Conservation (phyloP, 139 green algal genomes). For the Zygnema cylindricum region DNA sequence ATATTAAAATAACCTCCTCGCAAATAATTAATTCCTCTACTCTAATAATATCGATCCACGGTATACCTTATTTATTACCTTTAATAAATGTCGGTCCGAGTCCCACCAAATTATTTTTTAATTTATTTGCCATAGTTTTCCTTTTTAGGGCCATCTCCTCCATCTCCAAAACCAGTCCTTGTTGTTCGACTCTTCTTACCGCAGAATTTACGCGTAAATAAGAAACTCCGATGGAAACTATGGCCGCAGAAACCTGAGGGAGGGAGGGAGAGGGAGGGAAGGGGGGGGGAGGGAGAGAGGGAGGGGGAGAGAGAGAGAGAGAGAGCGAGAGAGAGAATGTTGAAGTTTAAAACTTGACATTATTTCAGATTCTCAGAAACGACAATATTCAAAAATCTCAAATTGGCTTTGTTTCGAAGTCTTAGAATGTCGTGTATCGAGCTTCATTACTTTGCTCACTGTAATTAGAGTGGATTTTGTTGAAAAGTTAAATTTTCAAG, state of each 20-base stretch:
- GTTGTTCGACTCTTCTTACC: background rate
- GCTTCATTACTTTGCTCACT: background rate
- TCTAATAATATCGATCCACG: background rate
- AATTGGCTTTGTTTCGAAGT: background rate
- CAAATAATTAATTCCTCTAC: background rate
- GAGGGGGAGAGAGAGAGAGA: background rate
- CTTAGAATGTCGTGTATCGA: background rate
- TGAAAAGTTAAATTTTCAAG: background rate
- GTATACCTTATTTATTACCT: background rate
- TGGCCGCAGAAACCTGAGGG: background rate
- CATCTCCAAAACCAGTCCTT: background rate
- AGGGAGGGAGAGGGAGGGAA: background rate
- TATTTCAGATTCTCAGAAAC: slow-evolving; percentile 6
- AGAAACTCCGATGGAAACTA: background rate
- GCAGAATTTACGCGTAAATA: background rate
- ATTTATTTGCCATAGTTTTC: background rate
- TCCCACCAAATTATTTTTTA: slow-evolving; percentile 26
- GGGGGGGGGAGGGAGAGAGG: background rate
- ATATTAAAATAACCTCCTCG: no score
- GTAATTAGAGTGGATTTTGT: background rate
- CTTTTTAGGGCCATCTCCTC: background rate
- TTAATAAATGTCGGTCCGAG: slow-evolving; percentile 58
- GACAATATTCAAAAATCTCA: slow-evolving; percentile 33
- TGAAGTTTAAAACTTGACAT: background rate
- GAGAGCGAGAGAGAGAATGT: background rate